Evolutionary conservation across 148 eudicot genomes (phyloP).

Genomic region (Limonium bicolor): DNA sequence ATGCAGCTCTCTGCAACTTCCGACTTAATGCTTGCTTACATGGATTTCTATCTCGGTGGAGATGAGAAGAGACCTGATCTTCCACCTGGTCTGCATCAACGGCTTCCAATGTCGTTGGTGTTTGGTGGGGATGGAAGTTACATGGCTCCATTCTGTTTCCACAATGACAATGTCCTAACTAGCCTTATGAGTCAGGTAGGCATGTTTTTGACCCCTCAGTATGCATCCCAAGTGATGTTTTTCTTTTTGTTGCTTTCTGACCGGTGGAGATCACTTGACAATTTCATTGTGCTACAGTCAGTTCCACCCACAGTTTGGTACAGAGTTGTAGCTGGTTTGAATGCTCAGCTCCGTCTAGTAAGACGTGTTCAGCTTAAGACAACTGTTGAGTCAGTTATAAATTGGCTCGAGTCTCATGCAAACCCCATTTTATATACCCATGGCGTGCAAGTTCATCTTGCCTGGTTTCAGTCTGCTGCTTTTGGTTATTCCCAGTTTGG

Average conservation of each 20-base stretch:
- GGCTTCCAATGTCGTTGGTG: slow-evolving; percentile 66
- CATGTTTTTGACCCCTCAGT: neutral
- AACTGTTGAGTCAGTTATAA: slow-evolving; percentile 39
- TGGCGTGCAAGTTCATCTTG: slow-evolving; percentile 64
- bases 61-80: slow-evolving; percentile 94
- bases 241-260: neutral
- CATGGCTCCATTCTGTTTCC: slow-evolving; percentile 86
- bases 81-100: slow-evolving; percentile 69
- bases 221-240: neutral
- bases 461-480: slow-evolving; percentile 64
- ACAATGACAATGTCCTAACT: slow-evolving; percentile 72
- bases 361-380: slow-evolving; percentile 45
- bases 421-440: slow-evolving; percentile 44
- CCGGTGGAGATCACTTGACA: neutral
- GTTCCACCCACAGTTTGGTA: slow-evolving; percentile 89
- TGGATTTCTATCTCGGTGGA: slow-evolving; percentile 97
- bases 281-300: slow-evolving; percentile 32
- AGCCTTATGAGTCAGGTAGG: slow-evolving; percentile 87
- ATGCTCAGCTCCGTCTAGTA: slow-evolving; percentile 86
- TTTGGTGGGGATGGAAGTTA: slow-evolving; percentile 97
- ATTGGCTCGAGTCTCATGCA: slow-evolving; percentile 76
- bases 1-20: slow-evolving; percentile 63
- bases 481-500: slow-evolving; percentile 81
- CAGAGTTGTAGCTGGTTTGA: slow-evolving; percentile 81
- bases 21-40: slow-evolving; percentile 84